Conservation (phyloP, 2,329 filamentous ascomycete genomes). For the Thelonectria discophora region DNA sequence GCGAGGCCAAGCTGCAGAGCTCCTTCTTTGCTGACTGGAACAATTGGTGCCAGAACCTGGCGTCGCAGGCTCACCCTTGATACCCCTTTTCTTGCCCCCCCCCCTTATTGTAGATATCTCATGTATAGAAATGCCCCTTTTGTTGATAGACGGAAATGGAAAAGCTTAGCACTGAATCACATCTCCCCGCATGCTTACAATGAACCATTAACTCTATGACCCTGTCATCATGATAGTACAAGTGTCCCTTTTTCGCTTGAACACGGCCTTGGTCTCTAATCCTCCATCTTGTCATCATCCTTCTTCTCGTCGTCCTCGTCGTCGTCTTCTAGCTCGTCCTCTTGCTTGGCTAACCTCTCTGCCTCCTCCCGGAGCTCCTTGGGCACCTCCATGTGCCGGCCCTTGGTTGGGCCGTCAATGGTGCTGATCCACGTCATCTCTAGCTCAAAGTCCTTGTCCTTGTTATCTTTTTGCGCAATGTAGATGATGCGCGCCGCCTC, state of each 20-base stretch:
- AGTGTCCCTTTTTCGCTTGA: conserved; percentile 35
- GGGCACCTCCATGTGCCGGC: conserved; percentile 91
- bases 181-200: conserved; percentile 31
- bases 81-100: conserved; percentile 17
- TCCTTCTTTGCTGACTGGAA: conserved; percentile 77
- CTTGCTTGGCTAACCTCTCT: conserved; percentile 89
- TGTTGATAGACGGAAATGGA: conserved; percentile 24
- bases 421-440: conserved; percentile 99
- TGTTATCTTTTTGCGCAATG: conserved; percentile 97
- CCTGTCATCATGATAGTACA: conserved; percentile 50
- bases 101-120: background rate
- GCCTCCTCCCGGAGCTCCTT: conserved; percentile 91
- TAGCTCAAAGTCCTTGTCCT: conserved; percentile 99
- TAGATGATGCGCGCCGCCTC: conserved; percentile 98
- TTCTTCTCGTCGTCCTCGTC: conserved; percentile 73
- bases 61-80: conserved; percentile 46
- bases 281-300: conserved; percentile 86
- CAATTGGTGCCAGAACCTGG: conserved; percentile 72
- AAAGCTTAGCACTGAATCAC: conserved; percentile 18
- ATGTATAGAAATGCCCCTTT: background rate
- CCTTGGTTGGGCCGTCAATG: conserved; percentile 86
- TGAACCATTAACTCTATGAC: conserved; percentile 49
- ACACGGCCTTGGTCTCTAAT: conserved; percentile 60
- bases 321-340: conserved; percentile 81
- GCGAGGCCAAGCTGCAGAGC: conserved; percentile 67